Evolutionary conservation across 495 filamentous ascomycete genomes (phyloP), one percentile per base, ranked within the genome.

Genomic region (Aspergillus steynii): DNA sequence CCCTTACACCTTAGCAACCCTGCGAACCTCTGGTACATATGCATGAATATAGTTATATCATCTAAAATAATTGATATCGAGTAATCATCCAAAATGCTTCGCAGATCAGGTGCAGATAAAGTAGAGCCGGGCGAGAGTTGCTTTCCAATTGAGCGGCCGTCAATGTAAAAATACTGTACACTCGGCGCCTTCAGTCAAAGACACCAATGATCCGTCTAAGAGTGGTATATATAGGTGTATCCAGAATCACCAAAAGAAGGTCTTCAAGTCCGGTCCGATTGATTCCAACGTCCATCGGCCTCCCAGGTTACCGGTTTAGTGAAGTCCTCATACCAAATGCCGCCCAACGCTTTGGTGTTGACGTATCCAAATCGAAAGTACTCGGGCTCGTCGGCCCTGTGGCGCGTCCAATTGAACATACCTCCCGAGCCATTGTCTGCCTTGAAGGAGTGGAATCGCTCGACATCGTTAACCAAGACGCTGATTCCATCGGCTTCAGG

Each of bases 291-390:
- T 9, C 88, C 87, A 68, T 88, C 76, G 2, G 29, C 69, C 25
- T 77, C 76, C 90, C 92, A 92, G 32, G 76, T 81, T 12, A 88
- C 90, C 0, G 93, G 88, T 56, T 82, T 86, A 12, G 90, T 91
- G 64, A 93, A 97, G 74, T 97, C 93, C 57, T 83, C 86, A 65
- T 80, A 83, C 53, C 74, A 72, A 51, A 85, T 82, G 0, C 90
- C 89, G 20, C 77, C 79, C 54, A 80, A 50, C 0, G 71, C 59
- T 62, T 76, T 77, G 12, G 68, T 53, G 64, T 82, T 76, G 74
- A 93, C 85, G 74, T 85, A 90, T n/a, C 81, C 88, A 74, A 96
- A 94, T 15, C 90, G 78, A 72, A 96, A 93, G 67, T 92, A 96
- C 74, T 92, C 89, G 8, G 84, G 81, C 45, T 77, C 74, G 2